Evolutionary conservation across 768 basidiomycete species (phyloP).

Genomic region (Imleria badia): DNA sequence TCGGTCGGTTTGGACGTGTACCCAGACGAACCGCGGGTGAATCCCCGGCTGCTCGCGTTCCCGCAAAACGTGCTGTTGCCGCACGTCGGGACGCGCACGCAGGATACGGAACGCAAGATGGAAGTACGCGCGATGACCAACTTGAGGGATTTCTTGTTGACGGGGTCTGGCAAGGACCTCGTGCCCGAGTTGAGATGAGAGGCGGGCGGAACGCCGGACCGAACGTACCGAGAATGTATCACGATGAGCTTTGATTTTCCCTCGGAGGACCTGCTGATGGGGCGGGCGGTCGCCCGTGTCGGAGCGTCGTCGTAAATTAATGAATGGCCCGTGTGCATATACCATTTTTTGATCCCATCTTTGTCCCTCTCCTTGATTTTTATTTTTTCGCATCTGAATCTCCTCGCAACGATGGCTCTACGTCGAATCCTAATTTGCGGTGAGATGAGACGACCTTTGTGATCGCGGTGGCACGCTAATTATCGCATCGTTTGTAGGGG

Average conservation of each 20-base stretch:
- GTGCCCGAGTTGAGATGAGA: conserved; percentile 47
- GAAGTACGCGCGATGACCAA: conserved; percentile 80
- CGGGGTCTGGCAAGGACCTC: conserved; percentile 61
- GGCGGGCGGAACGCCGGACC: background rate
- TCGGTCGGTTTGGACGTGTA: conserved; percentile 80
- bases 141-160: conserved; percentile 63
- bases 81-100: conserved; percentile 86
- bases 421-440: conserved; percentile 37
- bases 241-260: background rate
- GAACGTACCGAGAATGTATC: background rate
- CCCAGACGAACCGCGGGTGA: conserved; percentile 80
- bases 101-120: conserved; percentile 79
- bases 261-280: too few relatives aligned
- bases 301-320: background rate
- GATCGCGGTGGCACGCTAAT: background rate
- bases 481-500: conserved; percentile 40
- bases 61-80: conserved; percentile 85
- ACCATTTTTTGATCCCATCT: background rate
- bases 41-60: conserved; percentile 74
- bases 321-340: background rate
- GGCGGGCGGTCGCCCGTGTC: background rate
- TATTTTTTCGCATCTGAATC: background rate
- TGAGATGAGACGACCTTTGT: background rate
- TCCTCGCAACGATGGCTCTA: conserved; percentile 17
- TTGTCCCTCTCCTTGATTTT: background rate